Base-by-base conservation (phyloP, 2,329 filamentous ascomycete genomes). In the Exophiala aquamarina region DNA sequence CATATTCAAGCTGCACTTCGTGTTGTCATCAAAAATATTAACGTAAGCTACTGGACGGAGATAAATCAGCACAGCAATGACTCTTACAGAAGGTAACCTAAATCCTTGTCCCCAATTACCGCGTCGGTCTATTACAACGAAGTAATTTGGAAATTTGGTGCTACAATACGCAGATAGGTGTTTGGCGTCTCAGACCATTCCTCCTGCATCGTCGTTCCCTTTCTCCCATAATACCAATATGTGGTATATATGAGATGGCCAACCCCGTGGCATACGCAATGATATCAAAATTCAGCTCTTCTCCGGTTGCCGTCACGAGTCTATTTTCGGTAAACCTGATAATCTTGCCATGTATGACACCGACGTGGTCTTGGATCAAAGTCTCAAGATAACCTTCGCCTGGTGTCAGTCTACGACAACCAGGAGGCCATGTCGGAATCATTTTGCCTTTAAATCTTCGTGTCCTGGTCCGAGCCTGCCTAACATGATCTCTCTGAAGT, bases 331-430 rank as follows among this genome's bases (percentile, higher is more conserved):
- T 68, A 17, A 76, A 66, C 3, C 59, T 50, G 2, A 56, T 58
- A 46, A 79, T 75, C 0, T 68, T 63, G 2, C 67, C 65, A 2
- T 63, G 58, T 4, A 36, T 15, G 26, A 13, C 36, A 20, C 15
- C 18, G 11, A 31, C 26, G 15, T 74, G 74, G 1, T 61, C 58
- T 23, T 70, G 38, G 3, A 61, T 61, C 2, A 74, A 56, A 1
- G 75, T 71, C 55, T 77, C 71, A 9, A 78, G 67, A 55, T 74
- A 78, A 0, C 74, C 73, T 26, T 72, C 76, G 3, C 57, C 55
- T 2, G 59, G 57, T 2, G 56, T 58, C 18, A 52, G 38, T 15
- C 59, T 33, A 4, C 59, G 9, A 47, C 60, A 63, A 8, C 60
- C 59, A 13, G 55, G 47, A 26, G 44, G 49, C 23, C 44, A 62